Evolutionary conservation across 2,329 filamentous ascomycete genomes (phyloP), one percentile per base, ranked within the genome.

Genomic region (Aspergillus neoniger): DNA sequence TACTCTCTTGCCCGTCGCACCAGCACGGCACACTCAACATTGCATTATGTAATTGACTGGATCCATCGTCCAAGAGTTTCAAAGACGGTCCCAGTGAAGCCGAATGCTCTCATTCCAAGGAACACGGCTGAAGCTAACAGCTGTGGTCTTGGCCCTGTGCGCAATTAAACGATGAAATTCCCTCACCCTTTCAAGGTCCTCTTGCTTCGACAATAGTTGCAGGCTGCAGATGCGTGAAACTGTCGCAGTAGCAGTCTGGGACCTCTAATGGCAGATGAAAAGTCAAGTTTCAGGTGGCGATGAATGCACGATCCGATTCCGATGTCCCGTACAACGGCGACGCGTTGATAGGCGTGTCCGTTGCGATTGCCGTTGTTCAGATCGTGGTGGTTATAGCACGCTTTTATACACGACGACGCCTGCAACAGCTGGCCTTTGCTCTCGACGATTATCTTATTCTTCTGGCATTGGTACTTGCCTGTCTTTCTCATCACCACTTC

Each of bases 401-500:
- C 12, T 69, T 71, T 41, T 68, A 65, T 59, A 68, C 66, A 17
- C 65, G 68, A 9, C 65, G 68, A 10, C 63, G 60, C 38, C 52
- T 66, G 39, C 68, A 68, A 50, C 58, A 62, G 36, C 55, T 63
- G n/a, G 51, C 50, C 19, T 59, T 25, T 50, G 62, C 63, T 1
- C 14, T 64, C 6, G 69, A 70, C 56, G 69, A 70, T 50, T 70
- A 65, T 36, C 59, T 71, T 5, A 63, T 70, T 28, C 54, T 71
- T 15, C 38, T 67, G 49, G 67, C 69, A 12, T 44, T 70, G 63
- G 69, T 71, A 21, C 14, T 43, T 28, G 19, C 17, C 19, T 28
- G 6, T 28, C 6, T 19, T 39, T 4, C n/a, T 44, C 7, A n/a
- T 19, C 7, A 39, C 38, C 7, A 28, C 38, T 47, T 23, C 48